Base-by-base conservation (phyloP, 345 rosid genomes). In the Cochlearia excelsa region DNA sequence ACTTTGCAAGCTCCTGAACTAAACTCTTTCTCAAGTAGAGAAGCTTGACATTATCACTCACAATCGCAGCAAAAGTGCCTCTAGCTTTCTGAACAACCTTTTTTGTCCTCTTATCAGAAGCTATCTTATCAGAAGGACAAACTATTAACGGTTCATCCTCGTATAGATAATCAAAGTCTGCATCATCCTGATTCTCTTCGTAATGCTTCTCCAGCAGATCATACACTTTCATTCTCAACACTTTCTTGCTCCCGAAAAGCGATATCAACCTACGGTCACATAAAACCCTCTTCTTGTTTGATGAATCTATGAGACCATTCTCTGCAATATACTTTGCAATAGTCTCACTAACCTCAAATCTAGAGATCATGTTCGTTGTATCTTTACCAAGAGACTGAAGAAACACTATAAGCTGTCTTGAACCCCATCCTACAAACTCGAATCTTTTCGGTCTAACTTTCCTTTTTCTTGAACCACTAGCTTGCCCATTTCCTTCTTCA, bases 391-490 rank as follows among this genome's bases (percentile, higher is more conserved):
- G 66, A 0, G 78, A 76, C 23, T 76, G 45, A 16, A 90, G 88
- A 74, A 87, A 87, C 60, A 75, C 80, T 45, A 80, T 68, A 9
- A 90, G 91, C 2, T 74, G 83, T 28, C 68, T 80, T 1, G 91
- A 90, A n/a, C 87, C 95, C 96, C 96, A 87, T 30, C 96, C 83
- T 50, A 76, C 46, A 71, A 72, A 87, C 33, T 80, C 79, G 58
- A 65, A 27, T 43, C 75, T 76, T 78, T 76, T 82, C 0, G 77
- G 54, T 59, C 48, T 78, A 3, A 39, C 71, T 70, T 78, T 87
- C 59, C 85, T 79, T 68, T 78, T 85, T 53, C 65, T 44, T 1
- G 57, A 47, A 8, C 63, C 44, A 9, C 10, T 9, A 16, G 31
- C 30, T 6, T 59, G 52, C 33, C 29, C 42, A 26, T 58, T 77